Base-by-base conservation (phyloP, 2,329 filamentous ascomycete genomes). In the Trichoderma sp. region DNA sequence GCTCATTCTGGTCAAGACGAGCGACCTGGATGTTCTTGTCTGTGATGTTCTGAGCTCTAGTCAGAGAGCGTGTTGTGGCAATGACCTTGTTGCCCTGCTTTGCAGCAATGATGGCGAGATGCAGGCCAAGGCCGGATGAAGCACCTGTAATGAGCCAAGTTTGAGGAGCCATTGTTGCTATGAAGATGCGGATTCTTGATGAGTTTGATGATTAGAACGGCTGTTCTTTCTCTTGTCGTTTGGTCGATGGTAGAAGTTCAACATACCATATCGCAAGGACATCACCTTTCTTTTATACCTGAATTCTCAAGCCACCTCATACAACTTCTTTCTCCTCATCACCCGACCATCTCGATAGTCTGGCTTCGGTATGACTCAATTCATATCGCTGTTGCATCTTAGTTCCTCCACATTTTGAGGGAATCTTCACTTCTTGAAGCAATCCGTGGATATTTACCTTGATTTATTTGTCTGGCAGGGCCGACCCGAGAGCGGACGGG, bases 111-210 rank as follows among this genome's bases (percentile, higher is more conserved):
- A 60, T 71, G 16, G 65, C 73, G 11, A 71, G 66, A 18, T 75
- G 45, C 7, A 62, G 59, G 21, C 73, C 73, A 27, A 75, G 29
- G 56, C 73, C 73, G 1, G 73, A 75, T 3, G 73, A 75, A 11
- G 73, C 66, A 41, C 73, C 73, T 12, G 73, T 75, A 11, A 75
- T 53, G 56, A 75, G 73, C 73, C 73, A 75, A 56, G 64, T 67
- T 56, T 71, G 64, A 29, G 73, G 65, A 12, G 73, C 29, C 73
- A 71, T 75, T 62, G 24, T 53, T 16, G 29, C 6, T 64, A 6
- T 38, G 4, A 18, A 31, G 67, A 29, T 27, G 7, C 0, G 3
- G 7, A 9, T 45, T n/a, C 41, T 35, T 6, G n/a, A 4, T 33
- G 1, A 18, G 7, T 8, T 8, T 41, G 2, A n/a, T 12, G 21